A percentile compares a stretch with the other conserved stretches of the same genome.
Conservation (phyloP, 2,329 filamentous ascomycete species). For the Diaporthe nobilis region DNA sequence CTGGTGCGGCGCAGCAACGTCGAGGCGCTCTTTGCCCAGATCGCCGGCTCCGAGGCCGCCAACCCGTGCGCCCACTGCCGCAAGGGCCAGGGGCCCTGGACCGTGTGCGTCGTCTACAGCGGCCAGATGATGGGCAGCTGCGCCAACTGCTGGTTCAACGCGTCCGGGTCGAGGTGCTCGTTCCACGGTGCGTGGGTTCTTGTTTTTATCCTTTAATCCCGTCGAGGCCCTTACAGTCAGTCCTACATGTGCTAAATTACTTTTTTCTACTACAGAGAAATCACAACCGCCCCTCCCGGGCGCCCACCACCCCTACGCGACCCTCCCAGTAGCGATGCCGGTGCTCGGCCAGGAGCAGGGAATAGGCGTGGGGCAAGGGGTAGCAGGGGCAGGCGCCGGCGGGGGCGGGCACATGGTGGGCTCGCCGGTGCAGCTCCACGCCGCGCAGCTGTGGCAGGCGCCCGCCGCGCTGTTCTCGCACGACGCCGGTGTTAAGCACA, state of each 20-base stretch:
- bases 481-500: slow-evolving; percentile 57
- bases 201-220: not conserved
- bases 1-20: slow-evolving; percentile 71
- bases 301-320: slow-evolving; percentile 37
- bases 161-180: slow-evolving; percentile 70
- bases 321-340: slow-evolving; percentile 36
- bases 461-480: slow-evolving; percentile 44
- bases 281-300: slow-evolving; percentile 34
- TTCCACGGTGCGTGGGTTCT: slow-evolving; percentile 66
- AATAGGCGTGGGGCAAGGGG: slow-evolving; percentile 45
- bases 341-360: slow-evolving; percentile 20
- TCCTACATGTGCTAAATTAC: not conserved
- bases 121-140: slow-evolving; percentile 74
- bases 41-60: slow-evolving; percentile 64
- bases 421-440: slow-evolving; percentile 41
- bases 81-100: slow-evolving; percentile 73
- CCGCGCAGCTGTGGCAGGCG: slow-evolving; percentile 42
- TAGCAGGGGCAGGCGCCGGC: slow-evolving; percentile 29
- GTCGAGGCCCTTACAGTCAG: not conserved
- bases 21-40: slow-evolving; percentile 71
- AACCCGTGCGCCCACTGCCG: slow-evolving; percentile 72
- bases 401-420: slow-evolving; percentile 28
- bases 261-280: slow-evolving; percentile 27
- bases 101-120: slow-evolving; percentile 69
- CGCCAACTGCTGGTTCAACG: slow-evolving; percentile 76